Percentiles rank a stretch among this genome's conserved stretches.
These are phyloP conservation scores for Leccinum variicolor DNA, from an alignment of 768 basidiomycete species.

Conservation along the genomic window DNA sequence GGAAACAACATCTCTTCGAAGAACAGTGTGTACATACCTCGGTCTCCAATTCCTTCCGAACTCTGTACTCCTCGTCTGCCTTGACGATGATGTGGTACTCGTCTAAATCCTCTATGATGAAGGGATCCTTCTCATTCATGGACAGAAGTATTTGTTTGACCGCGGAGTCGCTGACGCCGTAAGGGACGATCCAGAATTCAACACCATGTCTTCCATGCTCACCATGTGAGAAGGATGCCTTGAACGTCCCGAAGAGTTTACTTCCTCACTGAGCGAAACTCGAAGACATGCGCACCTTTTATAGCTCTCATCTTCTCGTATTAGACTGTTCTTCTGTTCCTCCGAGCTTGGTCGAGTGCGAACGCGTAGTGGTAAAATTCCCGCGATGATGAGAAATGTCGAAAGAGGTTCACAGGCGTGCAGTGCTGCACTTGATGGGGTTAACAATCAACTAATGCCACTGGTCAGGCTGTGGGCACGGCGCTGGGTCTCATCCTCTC, in stretches of 20 bases:
- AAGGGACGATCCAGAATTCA: neutral
- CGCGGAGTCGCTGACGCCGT: slow-evolving; percentile 64
- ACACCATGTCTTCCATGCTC: slow-evolving; percentile 14
- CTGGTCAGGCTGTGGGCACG: slow-evolving; percentile 2
- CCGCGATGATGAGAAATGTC: slow-evolving; percentile 15
- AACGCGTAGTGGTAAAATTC: neutral
- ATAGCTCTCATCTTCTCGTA: slow-evolving; percentile 53
- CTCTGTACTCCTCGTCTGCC: slow-evolving; percentile 74
- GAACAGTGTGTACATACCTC: slow-evolving; percentile 46
- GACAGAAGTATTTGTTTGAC: slow-evolving; percentile 84
- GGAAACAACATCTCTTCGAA: neutral
- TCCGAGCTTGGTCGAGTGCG: slow-evolving; percentile 1
- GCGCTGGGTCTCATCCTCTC: neutral
- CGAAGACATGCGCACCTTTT: slow-evolving; percentile 43
- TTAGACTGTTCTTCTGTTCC: neutral
- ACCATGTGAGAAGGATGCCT: slow-evolving; percentile 74
- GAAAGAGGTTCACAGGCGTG: neutral
- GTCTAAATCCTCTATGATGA: slow-evolving; percentile 86
- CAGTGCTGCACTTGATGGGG: neutral
- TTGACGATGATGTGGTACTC: slow-evolving; percentile 82
- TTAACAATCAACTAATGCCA: neutral
- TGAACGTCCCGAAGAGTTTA: slow-evolving; percentile 1
- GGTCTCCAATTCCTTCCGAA: slow-evolving; percentile 66
- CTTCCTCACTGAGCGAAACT: slow-evolving; percentile 3
- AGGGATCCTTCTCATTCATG: slow-evolving; percentile 76